Conservation (phyloP, 257 asterid species). For the Solanum pinnatisectum region DNA sequence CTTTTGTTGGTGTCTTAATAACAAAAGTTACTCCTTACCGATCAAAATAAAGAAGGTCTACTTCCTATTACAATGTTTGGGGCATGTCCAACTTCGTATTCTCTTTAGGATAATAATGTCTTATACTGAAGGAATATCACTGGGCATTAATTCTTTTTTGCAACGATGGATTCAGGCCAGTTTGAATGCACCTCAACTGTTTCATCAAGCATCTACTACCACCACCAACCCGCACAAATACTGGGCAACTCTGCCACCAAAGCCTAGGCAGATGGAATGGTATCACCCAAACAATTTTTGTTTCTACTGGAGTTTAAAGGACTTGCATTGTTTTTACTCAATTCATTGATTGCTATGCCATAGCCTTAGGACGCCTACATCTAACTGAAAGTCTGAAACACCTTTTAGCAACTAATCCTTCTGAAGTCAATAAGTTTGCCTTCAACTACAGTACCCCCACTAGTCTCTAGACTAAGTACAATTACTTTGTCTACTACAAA, state of each 20-base stretch:
- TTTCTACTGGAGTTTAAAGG: neutral
- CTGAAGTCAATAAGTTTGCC: neutral
- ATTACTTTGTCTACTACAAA: neutral
- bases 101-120: neutral
- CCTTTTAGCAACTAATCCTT: neutral
- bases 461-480: no score
- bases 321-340: neutral
- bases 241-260: neutral
- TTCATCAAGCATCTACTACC: neutral
- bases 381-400: neutral
- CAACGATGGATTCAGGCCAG: neutral
- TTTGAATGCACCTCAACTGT: neutral
- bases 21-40: neutral
- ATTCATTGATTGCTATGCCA: neutral
- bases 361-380: neutral
- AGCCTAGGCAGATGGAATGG: neutral
- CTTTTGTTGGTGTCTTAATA: neutral
- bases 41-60: neutral
- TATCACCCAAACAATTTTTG: neutral
- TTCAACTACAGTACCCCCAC: neutral
- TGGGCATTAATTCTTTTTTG: neutral
- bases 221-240: neutral
- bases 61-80: neutral
- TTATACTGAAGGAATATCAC: neutral
- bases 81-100: neutral